phyloP scores from a whole-genome alignment of 2,329 filamentous ascomycete genomes.

The Capronia epimyces region DNA sequence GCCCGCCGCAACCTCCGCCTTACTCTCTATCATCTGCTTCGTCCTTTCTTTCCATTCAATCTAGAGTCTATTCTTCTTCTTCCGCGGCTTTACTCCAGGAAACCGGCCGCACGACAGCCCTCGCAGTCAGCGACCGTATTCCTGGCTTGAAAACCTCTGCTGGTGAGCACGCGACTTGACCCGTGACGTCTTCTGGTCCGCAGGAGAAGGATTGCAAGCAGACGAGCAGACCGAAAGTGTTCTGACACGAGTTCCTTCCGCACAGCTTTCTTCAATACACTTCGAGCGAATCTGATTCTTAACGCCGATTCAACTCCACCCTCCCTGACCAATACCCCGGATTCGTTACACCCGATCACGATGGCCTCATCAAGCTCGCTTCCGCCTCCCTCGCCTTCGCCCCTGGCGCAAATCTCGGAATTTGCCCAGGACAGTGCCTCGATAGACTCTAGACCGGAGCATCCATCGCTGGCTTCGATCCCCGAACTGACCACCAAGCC shows the following conservation, averaged over 20 bases:
- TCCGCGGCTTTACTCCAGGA: constrained; percentile 19
- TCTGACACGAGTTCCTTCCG: constrained; percentile 6
- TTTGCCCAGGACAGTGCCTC: constrained; percentile 5
- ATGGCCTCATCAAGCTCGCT: constrained; percentile 38
- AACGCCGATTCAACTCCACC: constrained; percentile 54
- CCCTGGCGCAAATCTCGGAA: constrained; percentile 9
- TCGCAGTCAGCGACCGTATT: constrained; percentile 32
- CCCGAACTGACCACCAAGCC: constrained; percentile 34
- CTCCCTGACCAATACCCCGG: constrained; percentile 60
- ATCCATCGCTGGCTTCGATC: constrained; percentile 22
- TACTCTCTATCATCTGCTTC: constrained; percentile 18
- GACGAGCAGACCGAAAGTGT: constrained; percentile 1
- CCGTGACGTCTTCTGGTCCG: background rate
- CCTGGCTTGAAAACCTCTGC: constrained; percentile 33
- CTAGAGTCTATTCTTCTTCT: constrained; percentile 15
- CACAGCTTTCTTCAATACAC: constrained; percentile 73
- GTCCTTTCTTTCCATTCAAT: constrained; percentile 23
- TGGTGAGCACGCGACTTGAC: constrained; percentile 27
- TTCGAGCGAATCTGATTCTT: constrained; percentile 73
- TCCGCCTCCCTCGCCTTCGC: constrained; percentile 38
- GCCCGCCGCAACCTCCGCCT: constrained; percentile 14
- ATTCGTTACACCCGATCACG: constrained; percentile 48
- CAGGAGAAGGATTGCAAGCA: background rate
- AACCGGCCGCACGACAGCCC: constrained; percentile 19
- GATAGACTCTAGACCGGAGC: constrained; percentile 1